A percentile compares a stretch with the other conserved stretches of the same genome.
Evolutionary conservation across 2,329 filamentous ascomycete genomes (phyloP).

Genomic region (Neonectria faginata): DNA sequence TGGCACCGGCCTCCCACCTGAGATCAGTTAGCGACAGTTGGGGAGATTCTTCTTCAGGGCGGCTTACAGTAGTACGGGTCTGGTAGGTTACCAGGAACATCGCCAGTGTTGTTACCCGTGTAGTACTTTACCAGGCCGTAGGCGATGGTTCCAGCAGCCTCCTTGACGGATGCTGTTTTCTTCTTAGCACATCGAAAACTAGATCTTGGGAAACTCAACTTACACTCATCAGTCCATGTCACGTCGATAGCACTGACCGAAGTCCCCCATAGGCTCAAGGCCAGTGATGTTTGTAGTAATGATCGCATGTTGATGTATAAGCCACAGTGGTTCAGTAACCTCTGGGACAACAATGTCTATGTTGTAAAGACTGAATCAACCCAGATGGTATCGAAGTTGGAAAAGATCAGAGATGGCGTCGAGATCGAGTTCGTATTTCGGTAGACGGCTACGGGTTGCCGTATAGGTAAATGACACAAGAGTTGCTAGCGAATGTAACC

Average conservation of each 20-base stretch:
- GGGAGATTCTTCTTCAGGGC: slow-evolving; percentile 49
- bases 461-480: background rate
- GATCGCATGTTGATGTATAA: slow-evolving; percentile 36
- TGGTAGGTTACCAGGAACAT: slow-evolving; percentile 68
- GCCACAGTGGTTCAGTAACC: slow-evolving; percentile 14
- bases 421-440: slow-evolving; percentile 7
- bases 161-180: slow-evolving; percentile 61
- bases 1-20: slow-evolving; percentile 78
- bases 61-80: slow-evolving; percentile 73
- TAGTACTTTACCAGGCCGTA: slow-evolving; percentile 63
- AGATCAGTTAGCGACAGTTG: slow-evolving; percentile 27
- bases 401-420: background rate
- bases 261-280: slow-evolving; percentile 31
- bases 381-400: background rate
- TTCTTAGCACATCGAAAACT: background rate
- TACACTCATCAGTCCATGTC: slow-evolving; percentile 40
- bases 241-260: slow-evolving; percentile 34
- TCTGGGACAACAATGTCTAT: background rate
- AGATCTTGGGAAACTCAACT: background rate
- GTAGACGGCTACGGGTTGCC: background rate
- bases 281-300: slow-evolving; percentile 29
- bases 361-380: slow-evolving; percentile 17
- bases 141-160: slow-evolving; percentile 60
- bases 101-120: slow-evolving; percentile 69
- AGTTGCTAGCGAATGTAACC: background rate